Percentiles rank a stretch among this genome's conserved stretches.
These are phyloP conservation scores for Coemansia sp. DNA, from an alignment of 371 early-diverging fungal genomes.

Conservation along the genomic window DNA sequence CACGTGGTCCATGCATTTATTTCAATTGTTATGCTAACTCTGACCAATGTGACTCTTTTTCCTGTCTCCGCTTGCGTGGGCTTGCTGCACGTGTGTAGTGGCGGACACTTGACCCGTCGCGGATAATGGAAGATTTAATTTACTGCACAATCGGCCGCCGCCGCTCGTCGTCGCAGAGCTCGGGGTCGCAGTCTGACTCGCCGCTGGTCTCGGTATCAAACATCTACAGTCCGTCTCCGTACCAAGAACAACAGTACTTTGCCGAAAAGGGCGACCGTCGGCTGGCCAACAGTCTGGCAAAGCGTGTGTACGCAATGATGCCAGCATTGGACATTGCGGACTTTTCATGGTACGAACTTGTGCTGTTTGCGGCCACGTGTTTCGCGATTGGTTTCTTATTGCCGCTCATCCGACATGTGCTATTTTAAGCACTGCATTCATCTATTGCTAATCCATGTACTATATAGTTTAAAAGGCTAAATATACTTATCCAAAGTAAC, in stretches of 20 bases:
- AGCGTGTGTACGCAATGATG: slow-evolving; percentile 31
- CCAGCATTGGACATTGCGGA: slow-evolving; percentile 42
- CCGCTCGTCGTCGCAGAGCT: slow-evolving; percentile 42
- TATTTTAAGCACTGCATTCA: slow-evolving; percentile 2
- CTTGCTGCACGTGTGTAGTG: slow-evolving; percentile 43
- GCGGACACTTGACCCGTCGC: slow-evolving; percentile 55
- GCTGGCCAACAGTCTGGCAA: slow-evolving; percentile 25
- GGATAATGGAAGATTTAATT: slow-evolving; percentile 56
- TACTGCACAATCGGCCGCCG: slow-evolving; percentile 52
- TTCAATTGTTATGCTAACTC: not conserved
- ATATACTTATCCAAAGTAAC: no score
- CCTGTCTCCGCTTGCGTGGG: no score
- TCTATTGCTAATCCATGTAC: slow-evolving; percentile 2
- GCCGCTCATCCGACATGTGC: slow-evolving; percentile 27
- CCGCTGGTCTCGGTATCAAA: slow-evolving; percentile 33
- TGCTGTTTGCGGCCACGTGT: slow-evolving; percentile 37
- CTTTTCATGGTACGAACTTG: slow-evolving; percentile 49
- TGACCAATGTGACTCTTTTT: not conserved
- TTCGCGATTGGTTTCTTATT: slow-evolving; percentile 39
- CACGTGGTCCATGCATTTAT: not conserved
- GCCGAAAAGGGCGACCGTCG: slow-evolving; percentile 17
- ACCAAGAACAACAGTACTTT: not conserved
- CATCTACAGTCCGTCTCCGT: slow-evolving; percentile 9
- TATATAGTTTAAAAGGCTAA: not conserved
- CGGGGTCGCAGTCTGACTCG: slow-evolving; percentile 31